phyloP scores from a whole-genome alignment of 805 yeast genomes.

The Kodamaea neixiangensis region DNA sequence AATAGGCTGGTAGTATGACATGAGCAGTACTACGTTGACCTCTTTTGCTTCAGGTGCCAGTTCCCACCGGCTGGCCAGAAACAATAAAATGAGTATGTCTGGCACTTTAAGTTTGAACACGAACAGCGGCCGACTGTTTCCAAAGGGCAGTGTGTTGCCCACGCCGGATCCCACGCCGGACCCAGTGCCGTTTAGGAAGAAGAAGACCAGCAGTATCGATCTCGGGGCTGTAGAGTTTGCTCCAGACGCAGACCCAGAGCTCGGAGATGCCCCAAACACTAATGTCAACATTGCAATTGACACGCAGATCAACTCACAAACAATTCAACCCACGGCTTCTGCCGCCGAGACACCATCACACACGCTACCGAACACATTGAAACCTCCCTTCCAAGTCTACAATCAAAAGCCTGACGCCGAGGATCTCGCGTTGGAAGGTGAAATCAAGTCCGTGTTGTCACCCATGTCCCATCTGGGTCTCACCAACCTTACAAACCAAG shows the following conservation, averaged over 20 bases:
- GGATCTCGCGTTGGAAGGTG: conserved; percentile 1
- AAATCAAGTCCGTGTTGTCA: conserved; percentile 6
- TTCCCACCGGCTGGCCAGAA: background rate
- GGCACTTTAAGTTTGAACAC: conserved; percentile 2
- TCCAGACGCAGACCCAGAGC: background rate
- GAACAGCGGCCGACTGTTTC: background rate
- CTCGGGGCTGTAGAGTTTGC: background rate
- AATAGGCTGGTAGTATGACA: background rate
- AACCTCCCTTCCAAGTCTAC: conserved; percentile 1
- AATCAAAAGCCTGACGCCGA: background rate
- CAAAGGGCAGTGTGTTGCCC: background rate
- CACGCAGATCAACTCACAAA: background rate
- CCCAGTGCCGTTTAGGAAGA: background rate
- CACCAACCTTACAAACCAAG: background rate
- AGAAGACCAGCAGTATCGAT: conserved; percentile 1
- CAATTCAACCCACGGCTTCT: background rate
- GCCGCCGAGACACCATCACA: background rate
- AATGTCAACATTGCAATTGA: background rate
- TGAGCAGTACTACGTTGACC: conserved; percentile 2
- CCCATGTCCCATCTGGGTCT: conserved; percentile 5
- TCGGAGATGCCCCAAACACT: background rate
- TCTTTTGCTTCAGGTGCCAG: background rate
- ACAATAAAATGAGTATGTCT: background rate
- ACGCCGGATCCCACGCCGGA: conserved; percentile 5
- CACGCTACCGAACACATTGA: background rate